Evolutionary conservation across 768 basidiomycete genomes (phyloP), one percentile per base, ranked within the genome.

Genomic region (Calocera viscosa): DNA sequence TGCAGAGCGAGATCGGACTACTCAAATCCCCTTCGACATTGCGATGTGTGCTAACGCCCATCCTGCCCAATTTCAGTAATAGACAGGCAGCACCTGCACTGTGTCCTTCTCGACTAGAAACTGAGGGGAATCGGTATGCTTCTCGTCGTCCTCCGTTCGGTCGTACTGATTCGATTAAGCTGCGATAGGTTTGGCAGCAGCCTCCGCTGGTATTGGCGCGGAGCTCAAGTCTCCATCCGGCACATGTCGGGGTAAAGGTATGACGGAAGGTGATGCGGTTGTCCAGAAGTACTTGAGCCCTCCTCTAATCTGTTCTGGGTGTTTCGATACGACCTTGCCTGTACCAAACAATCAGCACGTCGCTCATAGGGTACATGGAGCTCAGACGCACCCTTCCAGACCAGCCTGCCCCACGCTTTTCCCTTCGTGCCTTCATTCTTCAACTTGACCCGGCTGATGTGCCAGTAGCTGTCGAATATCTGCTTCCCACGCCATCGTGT

Each of bases 321-420:
- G 2, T 10, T 26, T 2, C 26, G 53, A 60, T 10, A 60, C 53
- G 14, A 60, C 53, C 30, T 30, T 60, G 24, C 53, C 53, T 60
- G 19, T 19, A 32, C 30, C 7, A 47, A 7, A 16, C 26, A 19
- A 26, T 60, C 30, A 60, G 53, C 14, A 32, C 5, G 7, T 7
- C n/a, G 5, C 43, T 47, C 19, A 19, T 19, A 24, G 8, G 43
- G 16, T 47, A 3, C 7, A 47, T 47, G 43, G 19, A 19, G 24
- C 43, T n/a, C 16, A 47, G 43, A 24, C 84, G 67, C 65, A 91
- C 91, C 89, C 78, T 81, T 84, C 89, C 90, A 93, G 66, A 85
- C 81, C 2, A 92, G 77, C 68, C 80, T 78, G 7, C 91, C 91
- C 91, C 91, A 93, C 19, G 84, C 90, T 74, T 86, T 91, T 1